Conservation (phyloP, 345 rosid species). For the Dipteronia sinensis region DNA sequence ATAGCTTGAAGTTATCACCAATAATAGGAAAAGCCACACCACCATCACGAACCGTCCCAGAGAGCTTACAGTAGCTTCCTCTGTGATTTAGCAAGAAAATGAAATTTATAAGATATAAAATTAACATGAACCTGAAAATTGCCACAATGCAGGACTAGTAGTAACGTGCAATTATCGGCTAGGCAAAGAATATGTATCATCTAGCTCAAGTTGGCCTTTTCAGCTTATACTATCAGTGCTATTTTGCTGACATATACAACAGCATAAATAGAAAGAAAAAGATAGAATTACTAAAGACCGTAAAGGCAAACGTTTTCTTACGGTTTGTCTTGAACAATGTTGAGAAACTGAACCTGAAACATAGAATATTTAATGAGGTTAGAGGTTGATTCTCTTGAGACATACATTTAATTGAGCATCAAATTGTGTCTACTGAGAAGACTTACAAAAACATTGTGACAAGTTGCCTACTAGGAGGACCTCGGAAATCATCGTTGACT, state of each 20-base stretch:
- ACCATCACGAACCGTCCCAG: constrained; percentile 81
- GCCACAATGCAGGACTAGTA: neutral
- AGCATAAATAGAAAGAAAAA: neutral
- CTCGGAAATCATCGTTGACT: constrained; percentile 69
- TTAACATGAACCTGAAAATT: constrained; percentile 6
- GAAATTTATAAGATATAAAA: constrained; percentile 12
- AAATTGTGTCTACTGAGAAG: constrained; percentile 13
- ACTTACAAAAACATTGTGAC: constrained; percentile 65
- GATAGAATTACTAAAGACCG: neutral
- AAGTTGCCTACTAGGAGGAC: constrained; percentile 61
- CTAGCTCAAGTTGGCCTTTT: neutral
- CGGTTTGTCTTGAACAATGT: constrained; percentile 81
- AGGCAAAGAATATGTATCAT: constrained; percentile 4
- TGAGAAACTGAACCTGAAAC: constrained; percentile 93
- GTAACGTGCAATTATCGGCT: neutral
- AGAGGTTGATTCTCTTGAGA: constrained; percentile 8
- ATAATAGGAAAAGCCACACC: constrained; percentile 81
- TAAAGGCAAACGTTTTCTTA: constrained; percentile 38
- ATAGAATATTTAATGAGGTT: constrained; percentile 13
- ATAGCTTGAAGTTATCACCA: constrained; percentile 89
- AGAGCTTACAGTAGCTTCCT: constrained; percentile 64
- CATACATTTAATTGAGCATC: neutral
- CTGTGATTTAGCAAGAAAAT: constrained; percentile 40
- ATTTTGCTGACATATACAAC: neutral
- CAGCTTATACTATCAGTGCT: neutral